Base-by-base conservation (phyloP, 2,329 filamentous ascomycete genomes). In the Alternaria rosae region DNA sequence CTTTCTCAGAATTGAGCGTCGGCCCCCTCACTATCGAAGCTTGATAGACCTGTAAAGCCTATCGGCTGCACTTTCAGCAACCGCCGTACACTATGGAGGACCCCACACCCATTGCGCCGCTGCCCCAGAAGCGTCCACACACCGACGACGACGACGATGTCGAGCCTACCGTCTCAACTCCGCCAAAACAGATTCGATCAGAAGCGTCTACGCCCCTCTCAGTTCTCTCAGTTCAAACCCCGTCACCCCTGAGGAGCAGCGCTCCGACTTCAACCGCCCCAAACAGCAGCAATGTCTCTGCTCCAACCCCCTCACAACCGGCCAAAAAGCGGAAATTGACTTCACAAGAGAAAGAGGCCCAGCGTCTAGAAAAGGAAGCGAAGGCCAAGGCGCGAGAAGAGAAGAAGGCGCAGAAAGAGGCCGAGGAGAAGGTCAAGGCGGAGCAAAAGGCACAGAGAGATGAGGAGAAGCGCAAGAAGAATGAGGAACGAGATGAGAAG, bases 301-400 rank as follows among this genome's bases (percentile, higher is more conserved):
- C 43, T 26, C 20, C 58, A n/a, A 52, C 58, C 28, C 23, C 45
- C 38, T 65, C 62, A 26, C 73, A 76, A 41, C 76, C 82, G 25
- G 73, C 77, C 13, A 85, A 85, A 70, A 69, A 79, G 41, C 71
- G 80, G 55, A 82, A 80, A 60, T 65, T 83, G 45, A 83, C 81
- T 1, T 64, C 72, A 32, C 66, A 79, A 53, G 82, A 84, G 66
- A 82, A 82, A 59, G 76, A 82, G 25, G 72, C 78, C 32, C 70
- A 78, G 52, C 70, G 66, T 7, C 65, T 76, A 3, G 78, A 80
- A 30, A 81, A 80, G 53, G 80, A 81, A 50, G 75, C 72, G 4
- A 80, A 76, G 54, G 74, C 74, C 4, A 76, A 76, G 50, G 75
- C 73, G 6, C 71, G 78, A 59, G 77, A 73, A 42, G 77, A 80